Percentiles rank a stretch among this genome's conserved stretches.
Conservation (phyloP, 75 land plant species). For the Selaginella tamariscina region DNA sequence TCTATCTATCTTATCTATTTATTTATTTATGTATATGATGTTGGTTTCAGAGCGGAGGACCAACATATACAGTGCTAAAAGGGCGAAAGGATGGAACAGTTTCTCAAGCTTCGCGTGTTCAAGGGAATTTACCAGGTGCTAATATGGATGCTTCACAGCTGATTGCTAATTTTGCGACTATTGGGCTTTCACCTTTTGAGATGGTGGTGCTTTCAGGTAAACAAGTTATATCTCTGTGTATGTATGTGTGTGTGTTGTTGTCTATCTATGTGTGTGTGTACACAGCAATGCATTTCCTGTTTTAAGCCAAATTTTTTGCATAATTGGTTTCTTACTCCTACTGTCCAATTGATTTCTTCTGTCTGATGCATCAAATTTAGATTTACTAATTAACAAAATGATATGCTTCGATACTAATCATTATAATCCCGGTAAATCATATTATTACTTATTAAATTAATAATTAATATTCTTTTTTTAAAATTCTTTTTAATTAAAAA, state of each 20-base stretch:
- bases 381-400: too few species aligned
- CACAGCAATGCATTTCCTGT: neutral
- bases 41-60: constrained; percentile 9
- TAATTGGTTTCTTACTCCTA: too few species aligned
- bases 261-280: neutral
- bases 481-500: too few species aligned
- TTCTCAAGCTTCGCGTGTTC: constrained; percentile 1
- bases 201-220: constrained; percentile 8
- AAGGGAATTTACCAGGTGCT: neutral
- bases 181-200: neutral
- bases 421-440: too few species aligned
- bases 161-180: neutral
- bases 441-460: too few species aligned
- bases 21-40: neutral
- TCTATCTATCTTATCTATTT: neutral
- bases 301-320: too few species aligned
- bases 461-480: too few species aligned
- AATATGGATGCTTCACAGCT: neutral
- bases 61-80: constrained; percentile 3
- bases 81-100: neutral
- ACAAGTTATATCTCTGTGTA: neutral
- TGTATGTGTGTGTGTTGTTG: neutral
- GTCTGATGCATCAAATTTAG: too few species aligned
- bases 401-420: too few species aligned
- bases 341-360: too few species aligned